phyloP scores from a whole-genome alignment of 1,284 basidiomycete genomes.

The Trichosporon sp. region DNA sequence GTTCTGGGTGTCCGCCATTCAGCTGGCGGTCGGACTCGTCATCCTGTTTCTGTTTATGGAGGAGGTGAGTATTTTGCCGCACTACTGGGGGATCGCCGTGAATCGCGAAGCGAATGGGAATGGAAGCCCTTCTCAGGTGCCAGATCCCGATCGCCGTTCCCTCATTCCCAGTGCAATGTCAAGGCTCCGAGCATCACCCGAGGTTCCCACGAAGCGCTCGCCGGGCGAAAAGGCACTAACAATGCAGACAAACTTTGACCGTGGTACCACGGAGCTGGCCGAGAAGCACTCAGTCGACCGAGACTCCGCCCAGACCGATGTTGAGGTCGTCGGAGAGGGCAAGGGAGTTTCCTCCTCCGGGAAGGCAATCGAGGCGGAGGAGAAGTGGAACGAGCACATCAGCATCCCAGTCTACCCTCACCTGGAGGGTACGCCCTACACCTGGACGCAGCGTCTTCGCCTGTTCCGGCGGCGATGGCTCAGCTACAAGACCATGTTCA shows the following conservation, averaged over 20 bases:
- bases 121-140: not conserved
- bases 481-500: constrained; percentile 7
- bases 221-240: not conserved
- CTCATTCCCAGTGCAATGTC: not conserved
- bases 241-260: constrained; percentile 24
- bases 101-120: not conserved
- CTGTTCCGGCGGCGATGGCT: constrained; percentile 17
- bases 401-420: not conserved
- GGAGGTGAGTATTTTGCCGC: constrained; percentile 15
- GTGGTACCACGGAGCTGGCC: constrained; percentile 19
- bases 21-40: constrained; percentile 10
- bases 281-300: constrained; percentile 9
- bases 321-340: not conserved
- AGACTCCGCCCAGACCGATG: not conserved
- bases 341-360: not conserved
- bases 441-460: constrained; percentile 8
- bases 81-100: not conserved
- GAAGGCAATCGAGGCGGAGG: not conserved
- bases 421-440: constrained; percentile 10
- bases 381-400: not conserved
- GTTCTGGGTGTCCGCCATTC: constrained; percentile 21
- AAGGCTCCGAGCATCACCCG: not conserved
- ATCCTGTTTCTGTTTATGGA: constrained; percentile 25
- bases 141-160: not conserved
- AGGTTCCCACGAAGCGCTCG: not conserved